Evolutionary conservation across 2,329 filamentous ascomycete genomes (phyloP), one percentile per base, ranked within the genome.

Genomic region (Aspergillus neotritici): DNA sequence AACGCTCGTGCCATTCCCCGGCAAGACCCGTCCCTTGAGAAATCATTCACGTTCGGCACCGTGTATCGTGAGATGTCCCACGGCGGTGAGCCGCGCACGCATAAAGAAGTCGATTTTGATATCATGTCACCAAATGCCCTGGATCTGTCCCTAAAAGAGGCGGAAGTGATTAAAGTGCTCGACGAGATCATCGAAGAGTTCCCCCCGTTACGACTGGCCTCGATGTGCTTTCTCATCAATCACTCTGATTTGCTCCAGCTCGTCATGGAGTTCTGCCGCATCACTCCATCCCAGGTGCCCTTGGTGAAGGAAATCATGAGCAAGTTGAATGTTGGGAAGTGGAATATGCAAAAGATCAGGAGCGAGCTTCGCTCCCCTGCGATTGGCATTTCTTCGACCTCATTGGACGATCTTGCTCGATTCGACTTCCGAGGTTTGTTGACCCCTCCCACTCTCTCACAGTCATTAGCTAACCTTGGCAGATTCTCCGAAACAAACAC

Each of bases 71-170:
- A 94, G 51, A 82, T 79, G 35, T 75, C 82, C 37, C 83, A 82
- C 43, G 89, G 87, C 6, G 86, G 87, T 2, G 86, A 94, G 54
- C 93, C 93, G 5, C 77, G 78, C 44, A 85, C 84, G 57, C 85
- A 87, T 61, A 85, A 87, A 8, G 93, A 97, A 61, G 90, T 94
- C 2, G 90, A 97, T 63, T 98, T 97, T 63, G 93, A 98, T 66
- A 89, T 98, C 47, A 78, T 95, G n/a, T 91, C 89, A 1, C 78
- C 80, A 34, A 83, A 90, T 54, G 84, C 84, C 1, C 68, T 89
- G 4, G 89, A 97, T 57, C 72, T 94, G 35, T 84, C 89, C 1
- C 66, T 96, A 43, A 94, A 94, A 58, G 93, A 98, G 65, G 91
- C 91, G 0, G 91, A 97, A 65, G 84, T 89, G 0, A 79, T 98